phyloP scores from a whole-genome alignment of 495 filamentous ascomycete genomes.

The Aspergillus bertholletiae region DNA sequence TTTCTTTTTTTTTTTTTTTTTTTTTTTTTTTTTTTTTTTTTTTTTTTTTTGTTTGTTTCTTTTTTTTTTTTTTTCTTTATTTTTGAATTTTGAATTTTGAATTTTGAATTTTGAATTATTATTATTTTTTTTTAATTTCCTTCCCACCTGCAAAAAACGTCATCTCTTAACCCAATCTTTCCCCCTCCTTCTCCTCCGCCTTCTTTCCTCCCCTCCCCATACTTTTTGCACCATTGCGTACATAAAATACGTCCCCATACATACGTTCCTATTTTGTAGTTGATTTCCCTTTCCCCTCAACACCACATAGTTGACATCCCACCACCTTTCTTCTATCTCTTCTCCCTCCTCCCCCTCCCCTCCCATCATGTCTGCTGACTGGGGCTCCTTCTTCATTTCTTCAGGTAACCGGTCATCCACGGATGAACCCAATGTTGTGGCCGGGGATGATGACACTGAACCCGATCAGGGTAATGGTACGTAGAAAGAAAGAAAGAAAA shows the following conservation, averaged over 20 bases:
- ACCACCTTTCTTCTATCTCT: constrained; percentile 2
- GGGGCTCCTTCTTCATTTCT: constrained; percentile 21
- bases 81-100: too few species aligned
- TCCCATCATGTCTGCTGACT: constrained; percentile 35
- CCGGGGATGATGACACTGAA: constrained; percentile 74
- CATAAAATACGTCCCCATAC: neutral
- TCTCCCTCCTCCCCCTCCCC: neutral
- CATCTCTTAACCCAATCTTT: constrained; percentile 2
- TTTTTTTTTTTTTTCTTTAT: too few species aligned
- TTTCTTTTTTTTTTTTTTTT: neutral
- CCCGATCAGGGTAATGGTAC: constrained; percentile 59
- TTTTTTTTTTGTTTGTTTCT: too few species aligned
- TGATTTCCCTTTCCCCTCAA: neutral
- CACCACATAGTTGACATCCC: neutral
- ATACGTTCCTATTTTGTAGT: neutral
- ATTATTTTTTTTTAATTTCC: too few species aligned
- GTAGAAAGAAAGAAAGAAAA: constrained; percentile 6
- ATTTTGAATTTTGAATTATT: too few species aligned
- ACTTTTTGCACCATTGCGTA: neutral
- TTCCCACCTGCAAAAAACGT: too few species aligned
- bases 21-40: neutral
- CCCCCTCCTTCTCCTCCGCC: constrained; percentile 1
- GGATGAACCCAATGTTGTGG: constrained; percentile 43
- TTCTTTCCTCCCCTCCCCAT: neutral
- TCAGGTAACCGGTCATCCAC: constrained; percentile 53